Percentiles rank a stretch among this genome's conserved stretches.
phyloP scores from a whole-genome alignment of 148 eudicot genomes.

The Bassia scoparia region DNA sequence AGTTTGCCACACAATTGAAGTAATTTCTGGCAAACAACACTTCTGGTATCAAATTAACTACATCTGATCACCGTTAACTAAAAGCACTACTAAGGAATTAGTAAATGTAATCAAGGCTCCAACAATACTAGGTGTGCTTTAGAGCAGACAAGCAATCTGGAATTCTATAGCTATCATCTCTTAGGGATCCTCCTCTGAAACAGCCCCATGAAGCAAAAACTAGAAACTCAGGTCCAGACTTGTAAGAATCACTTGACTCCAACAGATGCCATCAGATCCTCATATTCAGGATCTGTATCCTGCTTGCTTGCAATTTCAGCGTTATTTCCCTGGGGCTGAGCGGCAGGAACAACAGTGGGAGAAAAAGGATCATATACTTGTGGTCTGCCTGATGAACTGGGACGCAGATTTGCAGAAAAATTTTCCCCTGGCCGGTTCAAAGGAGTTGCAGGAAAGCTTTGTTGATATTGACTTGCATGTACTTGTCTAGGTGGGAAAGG shows the following conservation, averaged over 20 bases:
- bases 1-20: background rate
- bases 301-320: constrained; percentile 33
- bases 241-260: constrained; percentile 53
- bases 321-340: constrained; percentile 48
- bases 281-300: constrained; percentile 88
- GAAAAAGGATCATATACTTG: constrained; percentile 87
- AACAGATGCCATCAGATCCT: constrained; percentile 91
- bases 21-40: background rate
- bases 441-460: constrained; percentile 29
- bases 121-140: background rate
- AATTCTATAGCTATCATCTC: background rate
- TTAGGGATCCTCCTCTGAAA: background rate
- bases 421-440: constrained; percentile 35
- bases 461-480: constrained; percentile 42
- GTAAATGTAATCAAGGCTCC: background rate
- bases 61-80: background rate
- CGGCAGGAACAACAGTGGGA: constrained; percentile 48
- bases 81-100: background rate
- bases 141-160: background rate
- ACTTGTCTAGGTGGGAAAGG: constrained; percentile 46
- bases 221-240: background rate
- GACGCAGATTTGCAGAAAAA: constrained; percentile 38
- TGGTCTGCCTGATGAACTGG: constrained; percentile 39
- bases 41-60: background rate
- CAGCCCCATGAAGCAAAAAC: background rate